A percentile compares a stretch with the other conserved stretches of the same genome.
phyloP scores from a whole-genome alignment of 345 rosid genomes.

The Aquilaria malaccensis region DNA sequence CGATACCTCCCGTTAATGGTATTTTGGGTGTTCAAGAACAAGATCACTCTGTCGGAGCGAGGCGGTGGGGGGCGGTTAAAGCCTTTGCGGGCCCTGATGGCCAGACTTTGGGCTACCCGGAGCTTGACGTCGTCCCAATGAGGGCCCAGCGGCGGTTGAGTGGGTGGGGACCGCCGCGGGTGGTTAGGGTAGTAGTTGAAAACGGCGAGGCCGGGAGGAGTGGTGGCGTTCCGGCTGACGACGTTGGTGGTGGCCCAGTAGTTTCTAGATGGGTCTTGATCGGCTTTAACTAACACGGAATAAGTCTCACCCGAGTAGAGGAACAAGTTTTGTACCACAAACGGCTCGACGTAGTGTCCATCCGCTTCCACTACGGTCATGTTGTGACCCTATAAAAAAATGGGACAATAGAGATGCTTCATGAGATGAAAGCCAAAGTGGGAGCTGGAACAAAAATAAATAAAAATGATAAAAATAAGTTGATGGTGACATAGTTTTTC shows the following conservation, averaged over 20 bases:
- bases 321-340: slow-evolving; percentile 59
- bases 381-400: slow-evolving; percentile 42
- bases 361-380: slow-evolving; percentile 83
- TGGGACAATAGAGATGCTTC: too few species aligned
- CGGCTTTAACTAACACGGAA: slow-evolving; percentile 51
- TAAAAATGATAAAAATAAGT: not conserved
- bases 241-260: slow-evolving; percentile 61
- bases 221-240: slow-evolving; percentile 38
- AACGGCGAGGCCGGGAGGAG: slow-evolving; percentile 44
- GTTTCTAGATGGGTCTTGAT: slow-evolving; percentile 47
- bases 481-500: not conserved
- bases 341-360: slow-evolving; percentile 68
- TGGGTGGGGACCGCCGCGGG: slow-evolving; percentile 35
- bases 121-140: slow-evolving; percentile 31
- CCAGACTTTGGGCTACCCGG: slow-evolving; percentile 42
- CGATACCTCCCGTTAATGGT: slow-evolving; percentile 19
- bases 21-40: slow-evolving; percentile 60
- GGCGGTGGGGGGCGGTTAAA: slow-evolving; percentile 36
- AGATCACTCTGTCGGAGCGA: slow-evolving; percentile 36
- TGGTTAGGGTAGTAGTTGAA: slow-evolving; percentile 57
- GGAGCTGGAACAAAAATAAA: not conserved
- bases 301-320: slow-evolving; percentile 78
- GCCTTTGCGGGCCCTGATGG: slow-evolving; percentile 43
- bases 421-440: too few species aligned
- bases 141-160: slow-evolving; percentile 34